Conservation (phyloP, 805 yeast species). For the Metschnikowia colocasiae region DNA sequence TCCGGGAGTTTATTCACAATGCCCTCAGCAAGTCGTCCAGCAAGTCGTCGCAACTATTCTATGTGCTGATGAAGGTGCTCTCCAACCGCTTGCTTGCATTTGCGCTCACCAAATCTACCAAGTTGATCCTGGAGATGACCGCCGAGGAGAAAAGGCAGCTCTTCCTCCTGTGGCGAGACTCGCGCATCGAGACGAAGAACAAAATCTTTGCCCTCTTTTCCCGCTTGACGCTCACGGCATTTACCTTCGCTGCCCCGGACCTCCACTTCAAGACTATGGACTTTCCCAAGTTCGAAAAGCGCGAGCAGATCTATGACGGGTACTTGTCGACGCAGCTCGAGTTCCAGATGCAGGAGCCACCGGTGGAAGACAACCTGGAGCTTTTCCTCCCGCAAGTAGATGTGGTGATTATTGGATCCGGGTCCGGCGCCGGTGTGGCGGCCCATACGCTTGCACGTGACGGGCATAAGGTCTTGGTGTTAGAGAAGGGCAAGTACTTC, state of each 20-base stretch:
- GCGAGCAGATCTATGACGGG: constrained; percentile 28
- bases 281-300: constrained; percentile 32
- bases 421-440: constrained; percentile 51
- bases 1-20: constrained; percentile 17
- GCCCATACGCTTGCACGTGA: constrained; percentile 43
- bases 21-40: constrained; percentile 17
- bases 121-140: constrained; percentile 36
- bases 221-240: constrained; percentile 25
- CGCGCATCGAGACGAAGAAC: constrained; percentile 35
- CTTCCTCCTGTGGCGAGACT: constrained; percentile 38
- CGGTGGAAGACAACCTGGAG: constrained; percentile 25
- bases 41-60: constrained; percentile 21
- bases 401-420: constrained; percentile 49
- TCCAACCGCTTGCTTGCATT: constrained; percentile 30
- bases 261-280: constrained; percentile 36
- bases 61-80: constrained; percentile 24
- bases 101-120: constrained; percentile 31
- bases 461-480: constrained; percentile 43
- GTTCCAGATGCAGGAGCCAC: constrained; percentile 31
- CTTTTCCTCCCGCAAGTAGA: constrained; percentile 39
- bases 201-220: constrained; percentile 30
- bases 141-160: constrained; percentile 29
- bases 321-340: constrained; percentile 23
- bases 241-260: constrained; percentile 27
- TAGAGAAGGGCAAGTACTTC: constrained; percentile 50